Evolutionary conservation across 441 rosid species (phyloP), one percentile per base, ranked within the genome.

Genomic region (Gossypium schwendimanii): DNA sequence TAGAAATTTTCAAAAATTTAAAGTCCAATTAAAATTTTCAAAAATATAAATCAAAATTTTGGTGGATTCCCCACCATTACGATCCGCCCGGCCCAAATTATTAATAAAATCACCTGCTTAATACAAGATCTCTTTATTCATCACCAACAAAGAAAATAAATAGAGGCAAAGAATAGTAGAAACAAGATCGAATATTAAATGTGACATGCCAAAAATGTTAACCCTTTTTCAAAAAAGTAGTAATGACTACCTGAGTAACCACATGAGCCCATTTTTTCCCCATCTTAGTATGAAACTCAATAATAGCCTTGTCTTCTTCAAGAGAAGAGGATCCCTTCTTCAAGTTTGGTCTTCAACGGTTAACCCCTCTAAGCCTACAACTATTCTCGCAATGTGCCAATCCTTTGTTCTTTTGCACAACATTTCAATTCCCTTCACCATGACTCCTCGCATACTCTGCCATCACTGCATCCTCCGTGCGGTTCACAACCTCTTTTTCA

Each of bases 381-480:
- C 97, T 94, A 81, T 91, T 91, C 7, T 96, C 97, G 41, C 98
- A 94, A 6, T 96, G 90, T 64, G 88, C 82, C 75, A 94, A 80
- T 0, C 92, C 93, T 1, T 94, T 85, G 77, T 87, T 86, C 75
- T 82, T 88, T 73, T 88, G 91, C 77, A 91, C 92, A 0, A 93
- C 88, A 66, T 93, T 91, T 96, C 98, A 93, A 60, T 93, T 93
- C 36, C 98, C 97, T 79, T 87, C 97, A 9, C 98, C 98, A 66
- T 91, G 84, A 15, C 79, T 86, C 76, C 83, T 82, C 73, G 89
- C 97, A 73, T 94, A 86, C 17, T 83, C 93, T n/a, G 82, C 77
- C 65, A 89, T 79, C 44, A 86, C 75, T 4, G 83, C 86, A 58
- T 90, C 97, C 84, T 89, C 97, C 0, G 83, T 3, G 88, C 87